phyloP scores from a whole-genome alignment of 2,329 filamentous ascomycete genomes.

The Sporothrix euskadiensis region DNA sequence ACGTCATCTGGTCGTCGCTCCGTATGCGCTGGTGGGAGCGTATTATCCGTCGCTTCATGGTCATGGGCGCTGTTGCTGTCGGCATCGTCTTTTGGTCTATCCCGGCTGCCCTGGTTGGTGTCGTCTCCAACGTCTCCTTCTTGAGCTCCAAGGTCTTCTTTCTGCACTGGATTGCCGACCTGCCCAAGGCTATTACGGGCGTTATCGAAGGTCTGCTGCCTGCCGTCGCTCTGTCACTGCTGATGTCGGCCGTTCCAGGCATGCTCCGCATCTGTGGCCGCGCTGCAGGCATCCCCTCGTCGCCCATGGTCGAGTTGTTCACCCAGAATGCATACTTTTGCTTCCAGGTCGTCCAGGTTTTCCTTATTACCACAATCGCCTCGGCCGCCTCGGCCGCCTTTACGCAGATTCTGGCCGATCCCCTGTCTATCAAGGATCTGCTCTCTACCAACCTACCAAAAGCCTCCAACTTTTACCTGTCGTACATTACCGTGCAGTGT shows the following conservation, averaged over 20 bases:
- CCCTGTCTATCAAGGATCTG: constrained; percentile 54
- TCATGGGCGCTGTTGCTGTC: constrained; percentile 66
- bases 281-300: constrained; percentile 68
- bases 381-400: constrained; percentile 69
- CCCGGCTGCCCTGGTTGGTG: constrained; percentile 74
- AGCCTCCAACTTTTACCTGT: constrained; percentile 77
- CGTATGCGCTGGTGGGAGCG: constrained; percentile 69
- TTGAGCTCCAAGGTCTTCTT: constrained; percentile 66
- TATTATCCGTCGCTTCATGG: constrained; percentile 65
- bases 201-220: constrained; percentile 83
- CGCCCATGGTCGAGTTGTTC: constrained; percentile 70
- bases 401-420: constrained; percentile 59
- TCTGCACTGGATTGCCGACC: constrained; percentile 69
- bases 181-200: constrained; percentile 70
- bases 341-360: constrained; percentile 81
- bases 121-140: constrained; percentile 79
- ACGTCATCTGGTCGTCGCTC: constrained; percentile 86
- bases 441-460: constrained; percentile 66
- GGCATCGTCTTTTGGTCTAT: constrained; percentile 85
- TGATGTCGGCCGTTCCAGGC: constrained; percentile 80
- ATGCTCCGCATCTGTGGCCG: constrained; percentile 74
- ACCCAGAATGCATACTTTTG: constrained; percentile 79
- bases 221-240: constrained; percentile 71
- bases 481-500: constrained; percentile 84
- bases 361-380: constrained; percentile 76